Evolutionary conservation across 352 stramenopile species (phyloP), one percentile per base, ranked within the genome.

Genomic region (Pythium volutum): DNA sequence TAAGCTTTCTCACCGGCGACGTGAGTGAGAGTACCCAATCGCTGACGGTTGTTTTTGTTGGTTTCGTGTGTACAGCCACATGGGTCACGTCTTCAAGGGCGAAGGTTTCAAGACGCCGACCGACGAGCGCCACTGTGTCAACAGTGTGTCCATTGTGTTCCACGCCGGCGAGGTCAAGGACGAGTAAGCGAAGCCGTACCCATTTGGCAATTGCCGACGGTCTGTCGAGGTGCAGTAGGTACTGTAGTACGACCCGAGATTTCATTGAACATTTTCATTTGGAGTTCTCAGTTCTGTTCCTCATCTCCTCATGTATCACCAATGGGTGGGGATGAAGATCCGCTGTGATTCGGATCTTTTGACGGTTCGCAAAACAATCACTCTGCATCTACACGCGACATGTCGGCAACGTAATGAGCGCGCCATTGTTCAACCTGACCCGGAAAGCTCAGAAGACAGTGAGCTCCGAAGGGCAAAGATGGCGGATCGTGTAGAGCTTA

Each of bases 21-120:
- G 27, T 50, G 14, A 52, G 18, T 33, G 41, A 47, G 45, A 26
- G 20, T 23, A 29, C 49, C 7, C 31, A 23, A 38, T n/a, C 49
- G 61, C 0, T 29, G 25, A 43, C 31, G 52, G 25, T 62, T 36
- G 8, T 7, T 7, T n/a, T 62, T 60, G 36, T 31, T 23, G 15
- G 11, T n/a, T n/a, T n/a, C n/a, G n/a, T 52, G 27, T 16, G 7
- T 48, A 23, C 33, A 93, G 84, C 36, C 89, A 97, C 73, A 95
- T 97, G 81, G 89, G 88, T 39, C 89, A 97, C 70, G 84, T 97
- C 25, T 97, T 96, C 66, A 93, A 95, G 69, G 84, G 84, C 31
- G 88, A 96, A 66, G 81, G 88, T 9, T 96, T 95, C 64, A 84
- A 89, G 66, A 97, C 71, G 18, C 81, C 86, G 10, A 97, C 87